phyloP scores from a whole-genome alignment of 106 monocot genomes.

The Dioscorea alata region DNA sequence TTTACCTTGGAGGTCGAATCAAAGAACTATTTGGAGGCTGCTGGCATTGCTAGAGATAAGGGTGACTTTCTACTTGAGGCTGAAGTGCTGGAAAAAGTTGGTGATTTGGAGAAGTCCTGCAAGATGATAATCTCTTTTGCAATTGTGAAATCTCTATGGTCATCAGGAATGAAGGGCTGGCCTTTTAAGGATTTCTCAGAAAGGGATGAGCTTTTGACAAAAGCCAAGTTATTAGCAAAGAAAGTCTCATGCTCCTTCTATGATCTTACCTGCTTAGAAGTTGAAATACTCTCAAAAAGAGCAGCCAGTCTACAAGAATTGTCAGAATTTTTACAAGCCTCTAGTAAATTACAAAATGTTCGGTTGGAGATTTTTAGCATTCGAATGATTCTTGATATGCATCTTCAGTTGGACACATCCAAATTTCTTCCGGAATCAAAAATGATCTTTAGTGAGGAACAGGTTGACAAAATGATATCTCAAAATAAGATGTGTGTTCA shows the following conservation, averaged over 20 bases:
- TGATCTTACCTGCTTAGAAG: conserved; percentile 20
- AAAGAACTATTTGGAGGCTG: conserved; percentile 39
- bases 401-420: conserved; percentile 18
- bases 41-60: conserved; percentile 25
- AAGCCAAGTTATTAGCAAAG: conserved; percentile 25
- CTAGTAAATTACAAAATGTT: conserved; percentile 10
- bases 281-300: conserved; percentile 15
- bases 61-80: conserved; percentile 41
- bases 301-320: conserved; percentile 9
- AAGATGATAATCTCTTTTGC: conserved; percentile 29
- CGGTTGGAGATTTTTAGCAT: conserved; percentile 22
- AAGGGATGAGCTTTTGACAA: conserved; percentile 19
- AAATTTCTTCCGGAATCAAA: conserved; percentile 17
- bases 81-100: conserved; percentile 40
- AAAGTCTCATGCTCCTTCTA: conserved; percentile 14
- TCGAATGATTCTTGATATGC: conserved; percentile 45
- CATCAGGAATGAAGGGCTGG: conserved; percentile 39
- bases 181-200: conserved; percentile 25
- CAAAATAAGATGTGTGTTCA: conserved; percentile 4
- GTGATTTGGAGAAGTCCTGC: conserved; percentile 19
- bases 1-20: conserved; percentile 28
- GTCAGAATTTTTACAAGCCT: neutral
- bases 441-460: neutral
- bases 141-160: conserved; percentile 37
- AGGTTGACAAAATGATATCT: conserved; percentile 4